These are phyloP conservation scores for Metarhizium humberi DNA, from an alignment of 2,329 filamentous ascomycete genomes.

Conservation along the genomic window DNA sequence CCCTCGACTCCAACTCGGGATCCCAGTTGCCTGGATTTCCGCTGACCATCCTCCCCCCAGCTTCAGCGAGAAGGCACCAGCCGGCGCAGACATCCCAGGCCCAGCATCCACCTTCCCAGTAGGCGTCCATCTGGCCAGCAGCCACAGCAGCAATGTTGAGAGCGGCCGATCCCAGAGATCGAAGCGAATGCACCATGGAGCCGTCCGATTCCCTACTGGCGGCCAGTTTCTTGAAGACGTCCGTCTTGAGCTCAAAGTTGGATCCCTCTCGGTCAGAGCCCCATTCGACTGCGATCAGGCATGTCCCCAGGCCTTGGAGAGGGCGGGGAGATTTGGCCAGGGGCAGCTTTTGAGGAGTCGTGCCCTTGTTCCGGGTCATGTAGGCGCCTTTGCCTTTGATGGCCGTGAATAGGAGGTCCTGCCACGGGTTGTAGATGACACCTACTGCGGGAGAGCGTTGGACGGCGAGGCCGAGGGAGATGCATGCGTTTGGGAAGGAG, in stretches of 20 bases:
- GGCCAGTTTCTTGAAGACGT: conserved; percentile 54
- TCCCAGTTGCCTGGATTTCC: conserved; percentile 68
- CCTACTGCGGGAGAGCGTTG: conserved; percentile 54
- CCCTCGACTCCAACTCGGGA: conserved; percentile 46
- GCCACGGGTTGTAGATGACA: conserved; percentile 74
- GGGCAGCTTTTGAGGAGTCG: conserved; percentile 27
- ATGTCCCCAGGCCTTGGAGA: conserved; percentile 49
- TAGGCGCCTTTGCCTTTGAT: conserved; percentile 60
- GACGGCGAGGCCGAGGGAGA: conserved; percentile 65
- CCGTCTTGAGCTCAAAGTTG: conserved; percentile 62
- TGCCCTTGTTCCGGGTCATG: conserved; percentile 35
- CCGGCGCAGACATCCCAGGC: conserved; percentile 80
- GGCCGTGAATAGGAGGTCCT: conserved; percentile 57
- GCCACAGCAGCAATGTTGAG: conserved; percentile 68
- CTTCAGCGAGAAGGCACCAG: conserved; percentile 67
- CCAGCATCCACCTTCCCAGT: conserved; percentile 80
- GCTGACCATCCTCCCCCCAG: conserved; percentile 62
- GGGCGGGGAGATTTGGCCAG: conserved; percentile 40
- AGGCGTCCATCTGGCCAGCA: conserved; percentile 60
- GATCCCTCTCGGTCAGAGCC: conserved; percentile 57
- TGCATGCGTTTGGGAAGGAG: conserved; percentile 63
- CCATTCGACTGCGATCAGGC: conserved; percentile 66
- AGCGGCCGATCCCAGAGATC: conserved; percentile 64
- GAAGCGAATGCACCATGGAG: conserved; percentile 66
- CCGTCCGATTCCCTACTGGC: conserved; percentile 53